Evolutionary conservation across 208 protist species (phyloP).

Genomic region (Trypanosoma boissoni): DNA sequence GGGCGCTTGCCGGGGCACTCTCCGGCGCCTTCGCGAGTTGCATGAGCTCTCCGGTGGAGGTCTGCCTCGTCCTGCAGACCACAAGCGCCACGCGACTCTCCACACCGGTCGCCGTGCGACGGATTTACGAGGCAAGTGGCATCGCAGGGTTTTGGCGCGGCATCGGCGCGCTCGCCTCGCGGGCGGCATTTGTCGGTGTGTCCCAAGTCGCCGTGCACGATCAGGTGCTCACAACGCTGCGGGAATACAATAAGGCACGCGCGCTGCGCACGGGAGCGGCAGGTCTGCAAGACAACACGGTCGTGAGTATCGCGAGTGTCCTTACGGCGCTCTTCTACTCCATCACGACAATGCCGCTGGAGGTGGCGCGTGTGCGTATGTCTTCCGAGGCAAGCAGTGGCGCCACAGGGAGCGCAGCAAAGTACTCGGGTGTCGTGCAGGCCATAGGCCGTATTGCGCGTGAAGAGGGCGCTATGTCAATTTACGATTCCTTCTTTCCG

Average conservation of each 20-base stretch:
- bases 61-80: slow-evolving; percentile 91
- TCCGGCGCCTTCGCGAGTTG: slow-evolving; percentile 85
- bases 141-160: slow-evolving; percentile 83
- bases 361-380: slow-evolving; percentile 89
- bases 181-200: slow-evolving; percentile 83
- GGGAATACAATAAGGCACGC: slow-evolving; percentile 38
- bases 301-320: slow-evolving; percentile 76
- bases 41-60: slow-evolving; percentile 85
- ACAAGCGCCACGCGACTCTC: slow-evolving; percentile 63
- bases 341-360: slow-evolving; percentile 88
- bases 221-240: slow-evolving; percentile 80
- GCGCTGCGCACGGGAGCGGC: background rate
- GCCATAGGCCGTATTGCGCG: slow-evolving; percentile 66
- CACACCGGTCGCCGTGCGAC: slow-evolving; percentile 31
- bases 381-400: slow-evolving; percentile 70
- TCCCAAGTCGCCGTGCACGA: slow-evolving; percentile 92
- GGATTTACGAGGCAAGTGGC: slow-evolving; percentile 52
- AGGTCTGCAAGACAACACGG: slow-evolving; percentile 62
- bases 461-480: slow-evolving; percentile 73
- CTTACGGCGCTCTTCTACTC: slow-evolving; percentile 85
- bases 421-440: slow-evolving; percentile 78
- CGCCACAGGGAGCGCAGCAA: slow-evolving; percentile 37
- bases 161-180: slow-evolving; percentile 66
- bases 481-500: slow-evolving; percentile 87
- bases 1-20: slow-evolving; percentile 67